phyloP scores from a whole-genome alignment of 441 rosid species.

The Erodium texanum region DNA sequence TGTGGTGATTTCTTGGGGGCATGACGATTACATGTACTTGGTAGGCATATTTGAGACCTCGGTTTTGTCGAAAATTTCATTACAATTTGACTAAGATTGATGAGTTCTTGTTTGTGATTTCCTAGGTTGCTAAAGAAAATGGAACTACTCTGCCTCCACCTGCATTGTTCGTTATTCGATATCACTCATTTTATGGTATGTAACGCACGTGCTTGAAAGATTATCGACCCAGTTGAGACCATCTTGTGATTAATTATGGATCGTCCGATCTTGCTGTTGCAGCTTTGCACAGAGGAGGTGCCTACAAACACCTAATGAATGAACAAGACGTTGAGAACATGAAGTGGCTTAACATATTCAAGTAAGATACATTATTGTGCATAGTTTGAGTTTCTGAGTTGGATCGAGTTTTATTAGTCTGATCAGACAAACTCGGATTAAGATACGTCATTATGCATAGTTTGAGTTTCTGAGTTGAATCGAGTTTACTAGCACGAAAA shows the following conservation, averaged over 20 bases:
- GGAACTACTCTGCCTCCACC: conserved; percentile 70
- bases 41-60: conserved; percentile 21
- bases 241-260: neutral
- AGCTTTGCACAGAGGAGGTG: conserved; percentile 71
- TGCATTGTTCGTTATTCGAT: conserved; percentile 62
- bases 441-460: too few species aligned
- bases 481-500: too few species aligned
- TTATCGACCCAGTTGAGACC: neutral
- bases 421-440: too few species aligned
- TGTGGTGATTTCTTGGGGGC: conserved; percentile 73
- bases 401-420: too few species aligned
- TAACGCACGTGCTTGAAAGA: neutral
- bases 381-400: too few species aligned
- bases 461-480: too few species aligned
- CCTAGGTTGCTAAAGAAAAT: conserved; percentile 76
- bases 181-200: conserved; percentile 72
- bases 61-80: neutral
- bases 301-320: conserved; percentile 62
- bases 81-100: neutral
- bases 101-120: neutral
- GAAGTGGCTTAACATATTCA: conserved; percentile 80
- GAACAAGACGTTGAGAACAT: conserved; percentile 49
- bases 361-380: conserved; percentile 28
- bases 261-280: neutral
- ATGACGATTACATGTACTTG: conserved; percentile 83